phyloP scores from a whole-genome alignment of 2,329 filamentous ascomycete species.

The Aspergillus pseudonomiae region DNA sequence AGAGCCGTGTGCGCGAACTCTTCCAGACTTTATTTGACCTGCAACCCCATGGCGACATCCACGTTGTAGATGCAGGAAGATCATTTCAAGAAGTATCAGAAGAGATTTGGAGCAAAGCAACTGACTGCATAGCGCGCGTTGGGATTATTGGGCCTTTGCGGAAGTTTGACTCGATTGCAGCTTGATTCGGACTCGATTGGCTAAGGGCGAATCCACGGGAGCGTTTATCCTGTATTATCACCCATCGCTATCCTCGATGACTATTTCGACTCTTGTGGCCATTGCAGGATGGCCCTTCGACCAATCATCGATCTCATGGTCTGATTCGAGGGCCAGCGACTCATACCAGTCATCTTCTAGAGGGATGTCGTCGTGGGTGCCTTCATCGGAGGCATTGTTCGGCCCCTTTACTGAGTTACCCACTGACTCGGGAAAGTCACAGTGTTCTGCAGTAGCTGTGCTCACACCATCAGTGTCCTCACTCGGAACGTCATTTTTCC shows the following conservation, averaged over 20 bases:
- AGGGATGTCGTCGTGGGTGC: slow-evolving; percentile 26
- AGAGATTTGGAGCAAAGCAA: slow-evolving; percentile 37
- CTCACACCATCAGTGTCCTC: neutral
- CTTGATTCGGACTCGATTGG: neutral
- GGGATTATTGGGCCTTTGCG: slow-evolving; percentile 38
- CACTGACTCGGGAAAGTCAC: neutral
- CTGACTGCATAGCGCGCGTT: slow-evolving; percentile 35
- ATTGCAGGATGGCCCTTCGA: slow-evolving; percentile 13
- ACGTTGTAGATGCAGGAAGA: slow-evolving; percentile 58
- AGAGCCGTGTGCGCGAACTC: slow-evolving; percentile 73
- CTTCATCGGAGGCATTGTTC: slow-evolving; percentile 20
- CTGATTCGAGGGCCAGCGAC: slow-evolving; percentile 29
- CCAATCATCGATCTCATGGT: slow-evolving; percentile 25
- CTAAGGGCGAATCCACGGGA: neutral
- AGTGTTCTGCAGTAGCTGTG: neutral
- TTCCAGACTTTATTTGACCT: slow-evolving; percentile 61
- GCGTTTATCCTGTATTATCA: slow-evolving; percentile 49
- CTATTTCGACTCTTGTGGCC: slow-evolving; percentile 38
- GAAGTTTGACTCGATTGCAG: slow-evolving; percentile 34
- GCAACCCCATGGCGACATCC: slow-evolving; percentile 56
- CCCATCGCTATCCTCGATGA: slow-evolving; percentile 61
- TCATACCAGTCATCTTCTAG: slow-evolving; percentile 41
- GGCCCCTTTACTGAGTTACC: slow-evolving; percentile 13
- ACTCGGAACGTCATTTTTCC: neutral
- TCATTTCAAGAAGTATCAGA: slow-evolving; percentile 55